Conservation (phyloP, 2,329 filamentous ascomycete species). For the Ceratocystis huliohia region DNA sequence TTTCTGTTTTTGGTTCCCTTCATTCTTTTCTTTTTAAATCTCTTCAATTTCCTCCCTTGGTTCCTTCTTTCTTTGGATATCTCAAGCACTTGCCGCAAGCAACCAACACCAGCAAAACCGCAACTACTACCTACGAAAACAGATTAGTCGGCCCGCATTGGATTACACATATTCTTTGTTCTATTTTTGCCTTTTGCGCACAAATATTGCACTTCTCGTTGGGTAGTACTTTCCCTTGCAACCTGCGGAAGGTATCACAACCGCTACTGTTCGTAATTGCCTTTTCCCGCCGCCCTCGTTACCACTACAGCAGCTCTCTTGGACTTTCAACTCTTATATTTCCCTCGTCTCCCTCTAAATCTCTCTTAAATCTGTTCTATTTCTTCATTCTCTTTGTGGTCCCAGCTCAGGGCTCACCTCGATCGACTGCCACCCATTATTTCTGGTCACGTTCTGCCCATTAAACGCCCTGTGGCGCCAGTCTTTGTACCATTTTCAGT, state of each 20-base stretch:
- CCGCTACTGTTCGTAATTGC: not conserved
- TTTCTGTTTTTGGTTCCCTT: not conserved
- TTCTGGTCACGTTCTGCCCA: not conserved
- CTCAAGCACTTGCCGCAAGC: not conserved
- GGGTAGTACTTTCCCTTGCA: not conserved
- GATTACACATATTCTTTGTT: not conserved
- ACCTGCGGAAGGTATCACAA: constrained; percentile 7
- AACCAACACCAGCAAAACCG: not conserved
- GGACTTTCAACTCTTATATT: not conserved
- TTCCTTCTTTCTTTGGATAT: not conserved
- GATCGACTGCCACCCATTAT: not conserved
- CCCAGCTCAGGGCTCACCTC: too few species aligned
- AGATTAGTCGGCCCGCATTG: too few species aligned
- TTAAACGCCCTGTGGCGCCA: not conserved
- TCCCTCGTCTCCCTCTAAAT: not conserved
- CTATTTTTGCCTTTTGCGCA: not conserved
- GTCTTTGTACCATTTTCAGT: not conserved
- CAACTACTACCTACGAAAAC: not conserved
- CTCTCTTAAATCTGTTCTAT: not conserved
- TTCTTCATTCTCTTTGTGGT: not conserved
- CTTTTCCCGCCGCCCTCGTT: not conserved
- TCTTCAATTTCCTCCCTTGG: not conserved
- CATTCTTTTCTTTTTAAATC: not conserved
- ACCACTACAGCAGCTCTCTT: not conserved
- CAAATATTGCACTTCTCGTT: not conserved